These are phyloP conservation scores for Diaporthe longicolla DNA, from an alignment of 2,329 filamentous ascomycete species.

Conservation along the genomic window DNA sequence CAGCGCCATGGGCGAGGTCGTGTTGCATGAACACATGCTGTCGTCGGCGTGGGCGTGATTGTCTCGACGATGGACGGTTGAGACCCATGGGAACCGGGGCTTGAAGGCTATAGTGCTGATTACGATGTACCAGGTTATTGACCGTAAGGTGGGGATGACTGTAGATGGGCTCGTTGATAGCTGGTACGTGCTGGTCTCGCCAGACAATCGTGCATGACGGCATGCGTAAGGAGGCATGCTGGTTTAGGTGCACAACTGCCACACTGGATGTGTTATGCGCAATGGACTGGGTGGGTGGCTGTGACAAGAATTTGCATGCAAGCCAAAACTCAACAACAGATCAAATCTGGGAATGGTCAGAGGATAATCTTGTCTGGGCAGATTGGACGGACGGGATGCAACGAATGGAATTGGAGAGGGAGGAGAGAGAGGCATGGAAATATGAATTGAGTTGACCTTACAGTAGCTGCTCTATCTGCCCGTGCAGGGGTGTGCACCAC, in stretches of 20 bases:
- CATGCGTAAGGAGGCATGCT: background rate
- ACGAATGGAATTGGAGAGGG: background rate
- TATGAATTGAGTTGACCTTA: background rate
- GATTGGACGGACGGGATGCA: background rate
- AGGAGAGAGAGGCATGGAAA: background rate
- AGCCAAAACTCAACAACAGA: background rate
- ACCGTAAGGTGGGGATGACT: background rate
- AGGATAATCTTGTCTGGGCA: constrained; percentile 1
- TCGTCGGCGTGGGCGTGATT: background rate
- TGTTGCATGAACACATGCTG: background rate
- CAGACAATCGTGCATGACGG: background rate
- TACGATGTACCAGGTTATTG: background rate
- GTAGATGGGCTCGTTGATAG: no score
- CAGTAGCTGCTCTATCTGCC: background rate
- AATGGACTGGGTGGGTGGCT: background rate
- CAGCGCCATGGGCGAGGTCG: background rate
- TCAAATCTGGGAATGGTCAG: background rate
- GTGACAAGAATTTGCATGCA: background rate
- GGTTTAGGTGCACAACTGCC: background rate
- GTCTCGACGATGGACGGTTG: background rate
- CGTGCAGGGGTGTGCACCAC: constrained; percentile 1
- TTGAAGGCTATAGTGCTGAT: background rate
- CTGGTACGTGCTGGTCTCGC: background rate
- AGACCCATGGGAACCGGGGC: background rate
- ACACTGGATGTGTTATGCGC: background rate